Conservation (phyloP, 495 filamentous ascomycete genomes). For the Neurospora intermedia region DNA sequence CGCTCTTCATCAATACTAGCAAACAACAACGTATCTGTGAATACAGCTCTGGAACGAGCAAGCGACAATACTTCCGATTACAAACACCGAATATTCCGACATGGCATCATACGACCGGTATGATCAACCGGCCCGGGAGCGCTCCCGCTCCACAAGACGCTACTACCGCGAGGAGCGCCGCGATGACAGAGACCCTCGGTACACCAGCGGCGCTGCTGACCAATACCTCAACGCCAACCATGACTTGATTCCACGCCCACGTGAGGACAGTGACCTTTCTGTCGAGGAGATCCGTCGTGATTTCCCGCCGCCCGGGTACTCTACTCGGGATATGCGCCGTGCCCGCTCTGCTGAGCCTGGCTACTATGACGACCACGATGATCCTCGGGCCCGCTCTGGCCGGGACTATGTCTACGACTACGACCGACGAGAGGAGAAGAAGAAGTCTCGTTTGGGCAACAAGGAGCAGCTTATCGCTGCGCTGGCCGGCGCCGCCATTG, state of each 20-base stretch:
- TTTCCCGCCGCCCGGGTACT: constrained; percentile 50
- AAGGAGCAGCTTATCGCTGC: constrained; percentile 50
- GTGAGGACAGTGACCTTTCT: constrained; percentile 34
- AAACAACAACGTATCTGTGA: background rate
- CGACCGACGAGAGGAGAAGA: constrained; percentile 42
- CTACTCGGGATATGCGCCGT: constrained; percentile 41
- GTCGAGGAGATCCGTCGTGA: constrained; percentile 60
- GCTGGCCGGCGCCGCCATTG: constrained; percentile 40
- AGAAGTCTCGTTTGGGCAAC: constrained; percentile 37
- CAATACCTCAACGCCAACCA: constrained; percentile 34
- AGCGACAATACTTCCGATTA: background rate
- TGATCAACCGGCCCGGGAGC: constrained; percentile 31
- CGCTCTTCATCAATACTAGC: background rate
- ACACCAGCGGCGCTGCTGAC: constrained; percentile 35
- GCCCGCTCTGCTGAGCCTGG: constrained; percentile 38
- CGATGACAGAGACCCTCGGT: constrained; percentile 35
- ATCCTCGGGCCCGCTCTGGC: constrained; percentile 30
- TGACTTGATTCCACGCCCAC: constrained; percentile 44
- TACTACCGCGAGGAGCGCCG: constrained; percentile 37
- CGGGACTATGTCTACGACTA: constrained; percentile 31
- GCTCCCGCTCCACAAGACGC: constrained; percentile 28
- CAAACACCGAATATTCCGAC: background rate
- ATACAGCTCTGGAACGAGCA: background rate
- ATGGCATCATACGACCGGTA: constrained; percentile 42
- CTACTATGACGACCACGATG: constrained; percentile 34